A percentile compares a stretch with the other conserved stretches of the same genome.
Evolutionary conservation across 1,284 basidiomycete genomes (phyloP).

Genomic region (Testicularia cyperi): DNA sequence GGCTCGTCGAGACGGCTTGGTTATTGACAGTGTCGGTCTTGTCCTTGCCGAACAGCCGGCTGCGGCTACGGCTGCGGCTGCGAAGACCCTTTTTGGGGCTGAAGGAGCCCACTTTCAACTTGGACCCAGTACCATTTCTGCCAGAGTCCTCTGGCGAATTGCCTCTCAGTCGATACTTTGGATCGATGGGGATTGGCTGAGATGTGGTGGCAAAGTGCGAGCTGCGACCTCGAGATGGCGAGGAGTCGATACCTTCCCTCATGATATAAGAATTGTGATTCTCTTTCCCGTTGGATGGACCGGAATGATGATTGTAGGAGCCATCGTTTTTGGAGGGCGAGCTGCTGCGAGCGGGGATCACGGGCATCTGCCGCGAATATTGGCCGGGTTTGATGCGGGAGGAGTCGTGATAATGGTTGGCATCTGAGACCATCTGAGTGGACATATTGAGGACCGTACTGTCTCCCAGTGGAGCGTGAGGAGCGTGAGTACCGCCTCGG

Average conservation of each 20-base stretch:
- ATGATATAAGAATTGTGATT: too few species aligned
- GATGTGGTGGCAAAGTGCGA: background rate
- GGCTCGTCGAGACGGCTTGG: background rate
- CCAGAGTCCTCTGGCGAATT: constrained; percentile 24
- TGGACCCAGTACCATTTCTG: constrained; percentile 5
- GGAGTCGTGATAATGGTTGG: too few species aligned
- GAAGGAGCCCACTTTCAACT: constrained; percentile 12
- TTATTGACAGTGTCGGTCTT: constrained; percentile 22
- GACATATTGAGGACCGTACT: too few species aligned
- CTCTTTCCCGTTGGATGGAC: constrained; percentile 2
- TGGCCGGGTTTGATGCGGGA: constrained; percentile 29
- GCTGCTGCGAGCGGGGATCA: background rate
- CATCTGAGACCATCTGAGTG: too few species aligned
- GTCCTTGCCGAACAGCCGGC: constrained; percentile 29
- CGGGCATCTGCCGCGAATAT: constrained; percentile 22
- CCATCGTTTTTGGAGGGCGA: background rate
- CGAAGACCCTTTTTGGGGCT: constrained; percentile 31
- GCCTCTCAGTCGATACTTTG: constrained; percentile 36
- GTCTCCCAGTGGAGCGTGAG: too few species aligned
- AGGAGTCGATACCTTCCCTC: too few species aligned
- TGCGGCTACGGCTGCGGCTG: constrained; percentile 24
- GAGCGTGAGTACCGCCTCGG: too few species aligned
- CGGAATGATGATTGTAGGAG: too few species aligned
- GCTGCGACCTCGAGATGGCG: too few species aligned
- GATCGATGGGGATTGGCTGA: constrained; percentile 18